Evolutionary conservation across 805 yeast species (phyloP), one percentile per base, ranked within the genome.

Genomic region (Saccharomycopsis sp.): DNA sequence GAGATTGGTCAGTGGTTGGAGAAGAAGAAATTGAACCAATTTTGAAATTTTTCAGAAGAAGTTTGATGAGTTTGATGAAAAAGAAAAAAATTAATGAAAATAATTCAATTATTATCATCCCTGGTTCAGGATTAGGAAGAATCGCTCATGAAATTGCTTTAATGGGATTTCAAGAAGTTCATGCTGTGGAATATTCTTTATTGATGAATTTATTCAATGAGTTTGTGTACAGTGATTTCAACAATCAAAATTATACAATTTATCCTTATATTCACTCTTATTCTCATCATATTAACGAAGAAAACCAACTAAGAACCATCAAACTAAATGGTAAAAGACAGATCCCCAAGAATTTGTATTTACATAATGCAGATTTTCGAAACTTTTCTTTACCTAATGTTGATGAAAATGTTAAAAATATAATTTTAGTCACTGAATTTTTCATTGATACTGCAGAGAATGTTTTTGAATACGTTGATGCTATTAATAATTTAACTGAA

Each of bases 371-470:
- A 13, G 87, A 88, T 57, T 86, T 89, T 53, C 64, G 74, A 34
- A 62, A 64, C 37, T 76, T 80, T 50, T 55, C 59, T 1, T 40
- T 66, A 3, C 51, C 57, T 1, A 49, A 57, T 3, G 14, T 15
- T 8, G 20, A 26, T 4, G 15, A 18, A 27, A 19, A 20, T 9
- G 61, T 63, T 33, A 68, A 70, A 2, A 68, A 68, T 41, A 60
- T 80, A 17, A 69, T 79, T 4, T 64, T 82, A 1, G 72, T 78
- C 3, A 69, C 83, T 0, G 80, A 79, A 3, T 89, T 81, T 54
- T 88, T 89, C 60, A 66, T 89, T 21, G 97, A 89, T 58, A 89
- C 97, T 0, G 96, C 96, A 0, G 94, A 85, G 51, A 84, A 88
- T 52, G 55, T 85, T 36, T 65, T 89, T 47, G 79, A 75, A 31